Conservation (phyloP, 2,329 filamentous ascomycete species). For the Aspergillus chevalieri region DNA sequence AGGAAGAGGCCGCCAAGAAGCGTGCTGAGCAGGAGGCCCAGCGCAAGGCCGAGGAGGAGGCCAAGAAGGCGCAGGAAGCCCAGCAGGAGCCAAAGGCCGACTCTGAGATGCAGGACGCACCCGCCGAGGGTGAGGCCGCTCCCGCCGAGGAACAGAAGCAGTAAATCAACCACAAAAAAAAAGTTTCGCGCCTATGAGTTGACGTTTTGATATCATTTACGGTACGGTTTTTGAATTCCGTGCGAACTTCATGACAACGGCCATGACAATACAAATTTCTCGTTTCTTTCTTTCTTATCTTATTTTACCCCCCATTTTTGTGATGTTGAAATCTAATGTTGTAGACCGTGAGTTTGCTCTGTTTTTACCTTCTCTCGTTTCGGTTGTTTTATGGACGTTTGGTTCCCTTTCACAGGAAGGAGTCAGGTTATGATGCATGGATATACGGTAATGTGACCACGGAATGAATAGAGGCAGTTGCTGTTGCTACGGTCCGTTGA, state of each 20-base stretch:
- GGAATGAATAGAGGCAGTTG: not conserved
- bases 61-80: conserved; percentile 47
- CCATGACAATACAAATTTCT: conserved; percentile 17
- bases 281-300: conserved; percentile 4
- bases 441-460: not conserved
- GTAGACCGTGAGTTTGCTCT: conserved; percentile 3
- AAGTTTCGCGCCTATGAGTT: conserved; percentile 3
- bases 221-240: not conserved
- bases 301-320: conserved; percentile 2
- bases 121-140: conserved; percentile 34
- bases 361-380: not conserved
- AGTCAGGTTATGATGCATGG: conserved; percentile 1
- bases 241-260: conserved; percentile 16
- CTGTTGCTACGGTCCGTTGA: too few relatives aligned
- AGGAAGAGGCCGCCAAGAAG: conserved; percentile 59
- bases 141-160: conserved; percentile 35
- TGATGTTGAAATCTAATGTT: conserved; percentile 1
- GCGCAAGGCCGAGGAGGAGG: conserved; percentile 66
- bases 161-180: conserved; percentile 14
- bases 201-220: not conserved
- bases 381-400: not conserved
- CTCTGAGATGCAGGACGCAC: conserved; percentile 57
- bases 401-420: not conserved
- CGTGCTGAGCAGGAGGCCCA: conserved; percentile 65
- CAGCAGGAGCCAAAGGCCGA: conserved; percentile 41